phyloP scores from a whole-genome alignment of 805 yeast species.

The Hanseniaspora opuntiae region DNA sequence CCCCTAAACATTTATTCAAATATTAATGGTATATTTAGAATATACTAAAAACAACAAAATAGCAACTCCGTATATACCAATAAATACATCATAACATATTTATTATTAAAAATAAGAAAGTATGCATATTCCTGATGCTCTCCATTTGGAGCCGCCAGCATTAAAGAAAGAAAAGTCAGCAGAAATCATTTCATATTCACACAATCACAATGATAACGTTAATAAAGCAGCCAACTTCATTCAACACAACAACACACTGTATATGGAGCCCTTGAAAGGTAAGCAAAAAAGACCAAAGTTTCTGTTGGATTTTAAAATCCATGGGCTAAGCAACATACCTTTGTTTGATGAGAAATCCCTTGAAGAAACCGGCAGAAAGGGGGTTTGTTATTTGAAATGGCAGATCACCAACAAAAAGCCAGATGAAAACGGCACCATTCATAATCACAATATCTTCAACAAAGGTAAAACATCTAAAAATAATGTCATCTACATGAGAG shows the following conservation, averaged over 20 bases:
- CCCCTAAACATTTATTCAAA: no score
- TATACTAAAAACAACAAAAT: no score
- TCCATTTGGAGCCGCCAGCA: not conserved
- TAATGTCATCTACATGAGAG: constrained; percentile 10
- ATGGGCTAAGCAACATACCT: constrained; percentile 74
- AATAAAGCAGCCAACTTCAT: not conserved
- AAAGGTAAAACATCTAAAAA: constrained; percentile 26
- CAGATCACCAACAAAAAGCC: constrained; percentile 34
- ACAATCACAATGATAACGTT: not conserved
- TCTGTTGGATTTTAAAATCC: constrained; percentile 41
- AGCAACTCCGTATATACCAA: not conserved
- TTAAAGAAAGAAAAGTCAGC: not conserved
- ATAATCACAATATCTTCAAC: constrained; percentile 24
- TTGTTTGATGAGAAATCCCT: not conserved
- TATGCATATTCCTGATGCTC: not conserved
- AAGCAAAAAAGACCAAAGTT: constrained; percentile 45
- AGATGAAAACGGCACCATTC: constrained; percentile 19
- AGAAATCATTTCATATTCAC: not conserved
- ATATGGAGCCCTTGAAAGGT: constrained; percentile 10
- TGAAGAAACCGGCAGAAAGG: constrained; percentile 37
- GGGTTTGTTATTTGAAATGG: constrained; percentile 54
- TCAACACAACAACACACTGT: not conserved
- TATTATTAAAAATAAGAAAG: not conserved
- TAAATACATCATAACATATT: not conserved
- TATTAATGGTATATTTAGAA: no score